Percentiles rank a stretch among this genome's conserved stretches.
Evolutionary conservation across 257 asterid species (phyloP).

Genomic region (Solanum ahanhuiri): DNA sequence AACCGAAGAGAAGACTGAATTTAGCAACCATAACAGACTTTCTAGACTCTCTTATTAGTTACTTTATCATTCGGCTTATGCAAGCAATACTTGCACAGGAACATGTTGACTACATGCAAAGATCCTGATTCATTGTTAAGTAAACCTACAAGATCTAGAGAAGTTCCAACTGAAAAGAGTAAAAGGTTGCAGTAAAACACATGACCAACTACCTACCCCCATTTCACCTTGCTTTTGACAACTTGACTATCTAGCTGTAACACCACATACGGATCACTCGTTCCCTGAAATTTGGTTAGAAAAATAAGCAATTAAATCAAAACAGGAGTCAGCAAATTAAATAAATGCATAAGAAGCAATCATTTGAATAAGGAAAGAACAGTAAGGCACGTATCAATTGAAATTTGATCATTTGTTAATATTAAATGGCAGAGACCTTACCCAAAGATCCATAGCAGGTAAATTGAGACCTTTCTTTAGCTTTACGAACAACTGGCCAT

Average conservation of each 20-base stretch:
- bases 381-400: neutral
- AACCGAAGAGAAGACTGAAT: neutral
- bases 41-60: neutral
- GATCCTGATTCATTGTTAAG: neutral
- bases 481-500: conserved; percentile 83
- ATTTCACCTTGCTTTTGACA: conserved; percentile 78
- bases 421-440: conserved; percentile 21
- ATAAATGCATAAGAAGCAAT: neutral
- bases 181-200: neutral
- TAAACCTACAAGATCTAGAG: neutral
- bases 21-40: neutral
- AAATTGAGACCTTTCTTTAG: conserved; percentile 65
- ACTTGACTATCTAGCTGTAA: conserved; percentile 69
- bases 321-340: neutral
- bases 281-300: conserved; percentile 48
- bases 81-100: neutral
- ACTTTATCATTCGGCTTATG: neutral
- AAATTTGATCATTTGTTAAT: neutral
- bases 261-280: conserved; percentile 95
- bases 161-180: neutral
- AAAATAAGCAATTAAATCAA: neutral
- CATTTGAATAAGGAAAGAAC: neutral
- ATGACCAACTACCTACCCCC: conserved; percentile 67
- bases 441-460: conserved; percentile 99
- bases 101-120: neutral